A percentile compares a stretch with the other conserved stretches of the same genome.
Conservation (phyloP, 208 protist genomes). For the Leishmania gerbilli region DNA sequence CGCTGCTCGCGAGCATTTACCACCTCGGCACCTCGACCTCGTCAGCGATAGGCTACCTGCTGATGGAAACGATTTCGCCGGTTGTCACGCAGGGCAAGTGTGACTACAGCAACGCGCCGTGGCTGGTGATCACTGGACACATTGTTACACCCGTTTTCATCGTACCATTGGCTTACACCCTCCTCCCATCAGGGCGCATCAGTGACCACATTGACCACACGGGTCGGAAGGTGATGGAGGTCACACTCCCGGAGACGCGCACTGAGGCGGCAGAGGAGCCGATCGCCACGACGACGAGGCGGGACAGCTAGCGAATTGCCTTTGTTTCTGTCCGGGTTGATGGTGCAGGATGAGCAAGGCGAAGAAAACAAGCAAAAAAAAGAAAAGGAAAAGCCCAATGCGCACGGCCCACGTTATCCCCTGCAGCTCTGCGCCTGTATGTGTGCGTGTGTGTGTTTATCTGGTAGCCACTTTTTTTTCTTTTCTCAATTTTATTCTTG, state of each 20-base stretch:
- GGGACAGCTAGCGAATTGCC: neutral
- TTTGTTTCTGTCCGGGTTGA: neutral
- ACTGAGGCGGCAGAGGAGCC: neutral
- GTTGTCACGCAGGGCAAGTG: conserved; percentile 48
- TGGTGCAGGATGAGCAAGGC: neutral
- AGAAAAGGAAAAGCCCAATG: neutral
- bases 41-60: conserved; percentile 39
- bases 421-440: neutral
- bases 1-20: conserved; percentile 72
- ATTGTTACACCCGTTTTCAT: conserved; percentile 17
- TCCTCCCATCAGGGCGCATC: conserved; percentile 64
- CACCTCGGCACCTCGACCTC: conserved; percentile 60
- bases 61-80: conserved; percentile 61
- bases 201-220: conserved; percentile 53
- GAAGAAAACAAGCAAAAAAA: neutral
- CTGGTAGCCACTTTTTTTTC: neutral
- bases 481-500: neutral
- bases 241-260: neutral
- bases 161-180: conserved; percentile 48
- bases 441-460: neutral
- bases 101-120: conserved; percentile 51
- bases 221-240: conserved; percentile 36
- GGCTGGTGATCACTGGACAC: conserved; percentile 27
- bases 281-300: neutral
- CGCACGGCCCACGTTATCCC: neutral